phyloP scores from a whole-genome alignment of 257 asterid species.

The Gentiana dahurica region DNA sequence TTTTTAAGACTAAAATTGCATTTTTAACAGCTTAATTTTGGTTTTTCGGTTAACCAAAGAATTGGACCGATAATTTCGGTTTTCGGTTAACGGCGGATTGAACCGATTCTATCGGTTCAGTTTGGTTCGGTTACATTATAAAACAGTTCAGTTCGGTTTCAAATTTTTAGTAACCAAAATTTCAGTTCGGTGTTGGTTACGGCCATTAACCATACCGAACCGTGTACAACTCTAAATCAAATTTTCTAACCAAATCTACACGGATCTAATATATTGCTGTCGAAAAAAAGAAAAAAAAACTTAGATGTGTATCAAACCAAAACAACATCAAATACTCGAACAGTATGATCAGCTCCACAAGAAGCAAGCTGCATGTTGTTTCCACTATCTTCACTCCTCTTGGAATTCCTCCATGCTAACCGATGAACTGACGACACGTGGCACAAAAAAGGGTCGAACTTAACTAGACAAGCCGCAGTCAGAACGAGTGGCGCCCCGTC shows the following conservation, averaged over 20 bases:
- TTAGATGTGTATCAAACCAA: constrained; percentile 5
- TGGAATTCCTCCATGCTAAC: constrained; percentile 48
- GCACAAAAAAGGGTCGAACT: constrained; percentile 58
- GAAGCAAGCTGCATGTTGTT: constrained; percentile 58
- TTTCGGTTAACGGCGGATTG: no score
- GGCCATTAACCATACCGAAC: no score
- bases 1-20: no score
- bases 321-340: constrained; percentile 48
- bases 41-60: no score
- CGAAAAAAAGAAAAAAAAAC: not conserved
- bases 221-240: not conserved
- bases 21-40: no score
- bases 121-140: no score
- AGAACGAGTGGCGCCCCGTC: constrained; percentile 14
- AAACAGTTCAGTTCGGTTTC: no score
- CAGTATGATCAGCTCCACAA: constrained; percentile 91
- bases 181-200: no score
- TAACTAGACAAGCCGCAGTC: constrained; percentile 35
- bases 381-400: constrained; percentile 28
- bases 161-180: no score
- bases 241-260: not conserved
- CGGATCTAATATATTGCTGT: not conserved
- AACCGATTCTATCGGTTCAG: no score
- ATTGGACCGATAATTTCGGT: no score
- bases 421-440: constrained; percentile 71